Conservation (phyloP, 768 basidiomycete species). For the Leccinum obscurum region DNA sequence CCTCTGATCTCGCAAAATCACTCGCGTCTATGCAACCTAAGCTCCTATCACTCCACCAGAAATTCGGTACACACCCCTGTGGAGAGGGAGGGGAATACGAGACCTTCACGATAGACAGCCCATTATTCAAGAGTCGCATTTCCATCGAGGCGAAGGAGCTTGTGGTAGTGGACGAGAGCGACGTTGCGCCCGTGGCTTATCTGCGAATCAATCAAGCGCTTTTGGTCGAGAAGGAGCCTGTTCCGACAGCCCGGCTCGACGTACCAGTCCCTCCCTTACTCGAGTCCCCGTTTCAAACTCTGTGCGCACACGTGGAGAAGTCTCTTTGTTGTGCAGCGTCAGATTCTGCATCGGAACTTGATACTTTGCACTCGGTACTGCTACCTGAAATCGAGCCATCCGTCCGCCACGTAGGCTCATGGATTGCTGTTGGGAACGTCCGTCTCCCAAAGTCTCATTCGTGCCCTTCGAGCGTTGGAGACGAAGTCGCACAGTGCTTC, state of each 20-base stretch:
- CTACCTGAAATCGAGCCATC: slow-evolving; percentile 12
- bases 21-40: slow-evolving; percentile 74
- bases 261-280: slow-evolving; percentile 52
- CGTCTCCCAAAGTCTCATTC: slow-evolving; percentile 22
- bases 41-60: slow-evolving; percentile 66
- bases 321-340: slow-evolving; percentile 9
- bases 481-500: slow-evolving; percentile 76
- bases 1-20: slow-evolving; percentile 75
- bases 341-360: background rate
- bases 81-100: slow-evolving; percentile 99
- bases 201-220: slow-evolving; percentile 72
- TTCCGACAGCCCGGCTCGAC: slow-evolving; percentile 4
- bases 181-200: slow-evolving; percentile 90
- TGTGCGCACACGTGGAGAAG: slow-evolving; percentile 11
- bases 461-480: slow-evolving; percentile 61
- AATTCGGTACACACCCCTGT: slow-evolving; percentile 91
- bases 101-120: slow-evolving; percentile 86
- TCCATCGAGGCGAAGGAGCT: slow-evolving; percentile 65
- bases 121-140: slow-evolving; percentile 81
- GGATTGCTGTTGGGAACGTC: slow-evolving; percentile 70
- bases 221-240: slow-evolving; percentile 54
- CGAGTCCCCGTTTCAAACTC: slow-evolving; percentile 28
- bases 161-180: slow-evolving; percentile 76
- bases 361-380: background rate
- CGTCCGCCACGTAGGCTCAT: slow-evolving; percentile 46